phyloP scores from a whole-genome alignment of 768 basidiomycete species.

The Daedaleopsis sinensis region DNA sequence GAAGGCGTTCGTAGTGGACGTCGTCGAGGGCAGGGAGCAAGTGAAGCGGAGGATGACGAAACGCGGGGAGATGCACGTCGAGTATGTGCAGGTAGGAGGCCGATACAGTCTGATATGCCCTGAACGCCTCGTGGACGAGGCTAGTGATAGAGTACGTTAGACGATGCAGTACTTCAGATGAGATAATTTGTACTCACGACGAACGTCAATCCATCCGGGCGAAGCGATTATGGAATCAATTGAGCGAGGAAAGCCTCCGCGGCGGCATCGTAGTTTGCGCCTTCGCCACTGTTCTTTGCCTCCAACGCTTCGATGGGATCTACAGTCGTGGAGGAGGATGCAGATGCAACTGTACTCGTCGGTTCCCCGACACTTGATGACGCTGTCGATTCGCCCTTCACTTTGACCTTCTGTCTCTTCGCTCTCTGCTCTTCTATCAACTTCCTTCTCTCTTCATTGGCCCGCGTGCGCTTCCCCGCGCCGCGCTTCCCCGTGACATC shows the following conservation, averaged over 20 bases:
- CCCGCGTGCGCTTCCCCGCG: constrained; percentile 74
- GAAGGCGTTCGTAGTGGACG: constrained; percentile 50
- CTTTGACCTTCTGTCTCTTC: constrained; percentile 42
- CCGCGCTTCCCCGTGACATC: constrained; percentile 51
- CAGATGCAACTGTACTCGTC: background rate
- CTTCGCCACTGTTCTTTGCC: constrained; percentile 26
- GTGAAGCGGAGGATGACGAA: constrained; percentile 36
- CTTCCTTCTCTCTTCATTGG: constrained; percentile 65
- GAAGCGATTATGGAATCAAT: background rate
- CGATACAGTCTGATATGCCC: constrained; percentile 53
- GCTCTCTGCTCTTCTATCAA: constrained; percentile 68
- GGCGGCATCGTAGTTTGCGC: constrained; percentile 38
- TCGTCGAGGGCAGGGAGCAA: constrained; percentile 44
- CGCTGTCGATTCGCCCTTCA: background rate
- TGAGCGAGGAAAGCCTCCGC: constrained; percentile 71
- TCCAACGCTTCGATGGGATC: constrained; percentile 61
- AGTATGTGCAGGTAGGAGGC: constrained; percentile 45
- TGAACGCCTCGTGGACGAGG: constrained; percentile 47
- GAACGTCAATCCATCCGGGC: too few species aligned
- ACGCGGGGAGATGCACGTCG: constrained; percentile 43
- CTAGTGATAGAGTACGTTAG: constrained; percentile 21
- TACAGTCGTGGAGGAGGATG: background rate
- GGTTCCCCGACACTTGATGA: background rate
- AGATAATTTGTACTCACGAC: background rate
- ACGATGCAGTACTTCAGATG: background rate